Evolutionary conservation across 148 eudicot genomes (phyloP).

Genomic region (Persicaria tinctoria): DNA sequence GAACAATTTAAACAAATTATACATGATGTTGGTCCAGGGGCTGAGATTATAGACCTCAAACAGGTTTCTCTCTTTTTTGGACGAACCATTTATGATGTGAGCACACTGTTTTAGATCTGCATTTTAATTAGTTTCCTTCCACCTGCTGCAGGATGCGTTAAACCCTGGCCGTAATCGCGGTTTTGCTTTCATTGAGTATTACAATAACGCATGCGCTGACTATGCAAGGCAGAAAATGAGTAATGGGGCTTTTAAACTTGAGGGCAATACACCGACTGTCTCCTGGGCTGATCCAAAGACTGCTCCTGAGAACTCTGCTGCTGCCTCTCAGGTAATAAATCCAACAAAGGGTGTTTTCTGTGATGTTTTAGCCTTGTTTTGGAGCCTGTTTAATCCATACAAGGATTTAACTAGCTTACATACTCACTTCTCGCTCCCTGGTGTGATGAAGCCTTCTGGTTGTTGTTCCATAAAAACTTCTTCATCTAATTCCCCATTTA

Average conservation of each 20-base stretch:
- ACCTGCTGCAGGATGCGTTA: slow-evolving; percentile 61
- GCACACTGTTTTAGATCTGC: neutral
- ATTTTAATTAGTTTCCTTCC: slow-evolving; percentile 10
- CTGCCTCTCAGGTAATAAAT: slow-evolving; percentile 76
- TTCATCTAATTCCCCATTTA: too few relatives aligned
- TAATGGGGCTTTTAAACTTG: slow-evolving; percentile 58
- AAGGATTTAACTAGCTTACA: too few relatives aligned
- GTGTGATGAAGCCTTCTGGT: too few relatives aligned
- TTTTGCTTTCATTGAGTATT: slow-evolving; percentile 92
- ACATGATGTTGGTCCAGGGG: slow-evolving; percentile 87
- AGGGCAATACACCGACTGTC: slow-evolving; percentile 86
- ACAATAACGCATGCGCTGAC: slow-evolving; percentile 98
- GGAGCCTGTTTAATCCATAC: too few relatives aligned
- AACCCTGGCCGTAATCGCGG: slow-evolving; percentile 90
- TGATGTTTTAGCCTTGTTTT: neutral
- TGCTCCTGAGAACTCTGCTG: slow-evolving; percentile 74
- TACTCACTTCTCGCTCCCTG: too few relatives aligned
- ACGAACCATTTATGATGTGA: neutral
- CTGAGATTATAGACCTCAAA: slow-evolving; percentile 79
- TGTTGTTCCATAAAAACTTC: too few relatives aligned
- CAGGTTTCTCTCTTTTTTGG: slow-evolving; percentile 37
- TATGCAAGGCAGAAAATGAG: slow-evolving; percentile 81
- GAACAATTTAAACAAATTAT: slow-evolving; percentile 73
- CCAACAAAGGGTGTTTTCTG: neutral
- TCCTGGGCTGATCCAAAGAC: slow-evolving; percentile 98